Evolutionary conservation across 805 yeast genomes (phyloP).

Genomic region (Metschnikowia cubensis): DNA sequence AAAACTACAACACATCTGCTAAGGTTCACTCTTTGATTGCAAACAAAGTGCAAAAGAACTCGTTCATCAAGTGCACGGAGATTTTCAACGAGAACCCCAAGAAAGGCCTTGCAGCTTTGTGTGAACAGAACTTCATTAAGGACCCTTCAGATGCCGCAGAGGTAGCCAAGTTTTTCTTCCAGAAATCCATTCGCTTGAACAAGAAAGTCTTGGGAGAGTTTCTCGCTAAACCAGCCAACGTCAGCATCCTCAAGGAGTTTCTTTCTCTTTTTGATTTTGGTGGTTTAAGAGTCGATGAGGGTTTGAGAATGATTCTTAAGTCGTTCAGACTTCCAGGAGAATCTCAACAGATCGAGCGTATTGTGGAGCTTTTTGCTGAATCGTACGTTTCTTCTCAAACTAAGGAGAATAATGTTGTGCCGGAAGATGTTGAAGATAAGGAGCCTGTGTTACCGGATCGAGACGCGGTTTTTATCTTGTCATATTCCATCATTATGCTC

Average conservation of each 20-base stretch:
- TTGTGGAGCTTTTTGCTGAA: slow-evolving; percentile 81
- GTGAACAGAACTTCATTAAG: slow-evolving; percentile 61
- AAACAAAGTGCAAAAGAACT: slow-evolving; percentile 57
- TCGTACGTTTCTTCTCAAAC: slow-evolving; percentile 67
- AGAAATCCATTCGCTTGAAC: slow-evolving; percentile 76
- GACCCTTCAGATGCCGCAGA: slow-evolving; percentile 47
- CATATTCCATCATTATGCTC: slow-evolving; percentile 89
- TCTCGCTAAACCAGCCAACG: slow-evolving; percentile 71
- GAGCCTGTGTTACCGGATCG: slow-evolving; percentile 61
- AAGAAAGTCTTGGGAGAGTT: slow-evolving; percentile 85
- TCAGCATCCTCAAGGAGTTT: slow-evolving; percentile 57
- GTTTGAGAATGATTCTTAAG: slow-evolving; percentile 74
- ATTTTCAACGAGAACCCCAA: slow-evolving; percentile 76
- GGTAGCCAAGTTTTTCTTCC: slow-evolving; percentile 72
- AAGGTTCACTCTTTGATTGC: slow-evolving; percentile 31
- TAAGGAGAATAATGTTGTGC: slow-evolving; percentile 19
- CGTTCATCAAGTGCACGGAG: slow-evolving; percentile 72
- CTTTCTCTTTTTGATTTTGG: slow-evolving; percentile 69
- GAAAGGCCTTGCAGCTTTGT: slow-evolving; percentile 62
- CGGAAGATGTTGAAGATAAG: slow-evolving; percentile 22
- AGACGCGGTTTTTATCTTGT: slow-evolving; percentile 84
- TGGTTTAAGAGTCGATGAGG: slow-evolving; percentile 86
- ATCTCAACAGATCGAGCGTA: slow-evolving; percentile 91
- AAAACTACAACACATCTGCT: slow-evolving; percentile 15
- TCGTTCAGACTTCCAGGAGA: slow-evolving; percentile 95